Percentiles rank a stretch among this genome's conserved stretches.
phyloP scores from a whole-genome alignment of 1,139 yeast species.

The Kluyveromyces sp. region DNA sequence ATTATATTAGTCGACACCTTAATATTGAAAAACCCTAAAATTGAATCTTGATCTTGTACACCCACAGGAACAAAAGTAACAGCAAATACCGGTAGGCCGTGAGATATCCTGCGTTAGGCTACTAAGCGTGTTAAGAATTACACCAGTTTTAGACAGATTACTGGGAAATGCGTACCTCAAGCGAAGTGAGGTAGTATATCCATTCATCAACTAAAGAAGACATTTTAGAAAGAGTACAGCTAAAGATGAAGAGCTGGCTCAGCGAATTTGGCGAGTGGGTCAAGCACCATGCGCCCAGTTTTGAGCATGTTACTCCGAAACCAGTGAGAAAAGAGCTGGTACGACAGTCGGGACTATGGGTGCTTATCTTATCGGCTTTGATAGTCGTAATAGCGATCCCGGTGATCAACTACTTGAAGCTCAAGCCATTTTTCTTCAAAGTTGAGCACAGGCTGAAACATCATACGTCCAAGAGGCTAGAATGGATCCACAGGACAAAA shows the following conservation, averaged over 20 bases:
- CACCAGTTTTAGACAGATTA: not conserved
- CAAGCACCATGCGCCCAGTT: not conserved
- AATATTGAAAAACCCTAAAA: not conserved
- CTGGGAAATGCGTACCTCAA: not conserved
- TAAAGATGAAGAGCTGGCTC: conserved; percentile 3
- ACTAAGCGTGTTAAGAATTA: too few species aligned
- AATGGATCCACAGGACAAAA: conserved; percentile 20
- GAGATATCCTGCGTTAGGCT: too few species aligned
- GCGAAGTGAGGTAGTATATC: too few species aligned
- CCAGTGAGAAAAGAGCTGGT: conserved; percentile 11
- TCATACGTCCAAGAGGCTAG: conserved; percentile 16
- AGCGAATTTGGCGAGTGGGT: conserved; percentile 3
- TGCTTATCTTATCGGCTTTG: conserved; percentile 4
- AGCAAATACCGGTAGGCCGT: too few species aligned
- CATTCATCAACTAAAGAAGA: too few species aligned
- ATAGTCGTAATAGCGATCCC: conserved; percentile 23
- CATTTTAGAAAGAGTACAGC: too few species aligned
- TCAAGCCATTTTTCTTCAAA: conserved; percentile 19
- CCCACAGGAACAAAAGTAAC: too few species aligned
- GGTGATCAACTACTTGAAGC: conserved; percentile 18
- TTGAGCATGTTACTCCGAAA: conserved; percentile 1
- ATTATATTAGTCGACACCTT: too few species aligned
- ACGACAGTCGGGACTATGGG: conserved; percentile 7
- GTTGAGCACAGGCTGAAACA: conserved; percentile 22
- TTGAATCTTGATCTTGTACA: not conserved